Conservation (phyloP, 306 rosid genomes). For the Dryas drummondii region DNA sequence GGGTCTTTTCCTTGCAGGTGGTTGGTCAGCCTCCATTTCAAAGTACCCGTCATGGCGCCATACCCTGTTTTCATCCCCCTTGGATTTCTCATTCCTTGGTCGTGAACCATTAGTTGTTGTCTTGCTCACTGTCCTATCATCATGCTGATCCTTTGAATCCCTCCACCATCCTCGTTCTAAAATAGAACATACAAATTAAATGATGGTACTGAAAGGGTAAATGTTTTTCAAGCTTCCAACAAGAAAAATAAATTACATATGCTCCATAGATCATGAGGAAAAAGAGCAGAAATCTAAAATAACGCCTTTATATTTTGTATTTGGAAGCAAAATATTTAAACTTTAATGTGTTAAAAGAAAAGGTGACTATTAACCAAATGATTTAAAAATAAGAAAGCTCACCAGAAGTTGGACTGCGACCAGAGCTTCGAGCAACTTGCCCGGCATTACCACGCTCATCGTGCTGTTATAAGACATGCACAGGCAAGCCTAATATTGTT, state of each 20-base stretch:
- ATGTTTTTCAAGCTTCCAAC: conserved; percentile 1
- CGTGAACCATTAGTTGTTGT: conserved; percentile 37
- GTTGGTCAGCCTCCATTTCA: conserved; percentile 50
- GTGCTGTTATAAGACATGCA: conserved; percentile 79
- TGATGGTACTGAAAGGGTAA: not conserved
- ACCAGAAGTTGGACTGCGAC: conserved; percentile 54
- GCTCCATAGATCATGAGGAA: not conserved
- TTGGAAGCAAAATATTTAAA: not conserved
- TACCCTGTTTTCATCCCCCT: conserved; percentile 33
- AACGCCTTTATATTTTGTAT: not conserved
- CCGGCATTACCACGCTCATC: conserved; percentile 50
- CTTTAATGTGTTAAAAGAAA: not conserved
- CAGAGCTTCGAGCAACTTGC: conserved; percentile 55
- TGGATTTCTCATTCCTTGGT: conserved; percentile 52
- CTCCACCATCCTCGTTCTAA: conserved; percentile 73
- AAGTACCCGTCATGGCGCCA: conserved; percentile 53
- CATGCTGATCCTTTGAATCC: conserved; percentile 51
- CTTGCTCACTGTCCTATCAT: conserved; percentile 38
- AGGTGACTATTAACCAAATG: not conserved
- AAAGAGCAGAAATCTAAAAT: not conserved
- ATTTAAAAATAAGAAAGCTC: conserved; percentile 32
- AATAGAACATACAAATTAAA: conserved; percentile 4
- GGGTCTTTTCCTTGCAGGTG: conserved; percentile 64
- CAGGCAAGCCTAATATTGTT: conserved; percentile 67
- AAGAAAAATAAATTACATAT: not conserved